Evolutionary conservation across 208 protist genomes (phyloP).

Genomic region (Angomonas deanei): DNA sequence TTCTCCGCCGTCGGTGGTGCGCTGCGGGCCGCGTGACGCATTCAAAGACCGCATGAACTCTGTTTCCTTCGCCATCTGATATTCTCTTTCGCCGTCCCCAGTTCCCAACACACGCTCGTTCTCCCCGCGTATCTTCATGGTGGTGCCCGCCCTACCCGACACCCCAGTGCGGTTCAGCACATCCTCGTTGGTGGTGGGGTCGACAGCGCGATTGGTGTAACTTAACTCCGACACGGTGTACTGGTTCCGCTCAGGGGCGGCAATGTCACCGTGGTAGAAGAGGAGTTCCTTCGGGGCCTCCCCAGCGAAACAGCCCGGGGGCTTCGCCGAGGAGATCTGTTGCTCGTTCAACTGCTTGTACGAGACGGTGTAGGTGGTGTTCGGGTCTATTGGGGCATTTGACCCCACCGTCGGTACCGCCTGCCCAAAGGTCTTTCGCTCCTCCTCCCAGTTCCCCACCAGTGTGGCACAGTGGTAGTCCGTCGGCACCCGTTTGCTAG

Average conservation of each 20-base stretch:
- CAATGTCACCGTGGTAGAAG: slow-evolving; percentile 82
- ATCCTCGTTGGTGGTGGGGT: slow-evolving; percentile 38
- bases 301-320: slow-evolving; percentile 41
- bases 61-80: slow-evolving; percentile 5
- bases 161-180: slow-evolving; percentile 65
- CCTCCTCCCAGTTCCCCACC: slow-evolving; percentile 85
- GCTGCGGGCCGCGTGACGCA: slow-evolving; percentile 7
- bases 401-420: slow-evolving; percentile 1
- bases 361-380: slow-evolving; percentile 51
- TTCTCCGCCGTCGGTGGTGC: neutral
- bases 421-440: slow-evolving; percentile 37
- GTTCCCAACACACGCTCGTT: neutral
- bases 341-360: slow-evolving; percentile 35
- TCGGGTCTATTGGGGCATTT: slow-evolving; percentile 12
- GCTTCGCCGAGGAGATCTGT: slow-evolving; percentile 36
- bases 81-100: slow-evolving; percentile 3
- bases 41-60: slow-evolving; percentile 23
- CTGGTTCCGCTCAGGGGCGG: slow-evolving; percentile 35
- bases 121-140: slow-evolving; percentile 17
- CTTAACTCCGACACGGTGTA: slow-evolving; percentile 60
- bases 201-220: slow-evolving; percentile 40
- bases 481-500: slow-evolving; percentile 37
- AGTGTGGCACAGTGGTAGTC: slow-evolving; percentile 84
- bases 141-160: slow-evolving; percentile 23
- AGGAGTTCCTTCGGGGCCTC: slow-evolving; percentile 67